phyloP scores from a whole-genome alignment of 2,329 filamentous ascomycete genomes.

The Berkeleyomyces rouxiae region DNA sequence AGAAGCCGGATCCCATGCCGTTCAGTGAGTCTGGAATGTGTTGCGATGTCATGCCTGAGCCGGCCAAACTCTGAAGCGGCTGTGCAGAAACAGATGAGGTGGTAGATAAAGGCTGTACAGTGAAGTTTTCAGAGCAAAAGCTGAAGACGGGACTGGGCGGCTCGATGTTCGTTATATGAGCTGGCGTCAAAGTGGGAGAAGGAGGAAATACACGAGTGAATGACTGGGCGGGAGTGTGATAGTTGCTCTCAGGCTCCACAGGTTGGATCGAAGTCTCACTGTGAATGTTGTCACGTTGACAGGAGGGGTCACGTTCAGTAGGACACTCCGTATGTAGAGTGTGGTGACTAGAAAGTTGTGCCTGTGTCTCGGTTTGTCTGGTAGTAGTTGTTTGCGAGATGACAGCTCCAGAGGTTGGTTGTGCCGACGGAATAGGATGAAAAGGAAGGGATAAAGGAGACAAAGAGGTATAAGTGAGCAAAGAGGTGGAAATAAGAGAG shows the following conservation, averaged over 20 bases:
- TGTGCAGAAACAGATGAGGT: slow-evolving; percentile 1
- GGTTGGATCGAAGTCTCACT: slow-evolving; percentile 2
- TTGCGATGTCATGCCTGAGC: neutral
- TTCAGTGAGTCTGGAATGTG: neutral
- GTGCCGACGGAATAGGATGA: neutral
- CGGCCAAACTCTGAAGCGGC: neutral
- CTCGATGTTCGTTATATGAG: neutral
- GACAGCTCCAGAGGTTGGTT: neutral
- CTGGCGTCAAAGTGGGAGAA: neutral
- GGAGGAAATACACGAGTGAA: neutral
- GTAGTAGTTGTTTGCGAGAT: neutral
- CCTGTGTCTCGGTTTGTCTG: slow-evolving; percentile 7
- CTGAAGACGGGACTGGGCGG: slow-evolving; percentile 10
- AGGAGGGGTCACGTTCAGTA: neutral
- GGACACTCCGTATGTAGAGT: neutral
- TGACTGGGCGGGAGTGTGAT: neutral
- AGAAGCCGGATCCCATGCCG: neutral
- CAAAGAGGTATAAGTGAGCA: too few species aligned
- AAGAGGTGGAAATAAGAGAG: neutral
- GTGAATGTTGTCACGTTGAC: neutral
- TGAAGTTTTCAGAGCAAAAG: slow-evolving; percentile 10
- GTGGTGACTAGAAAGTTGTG: neutral
- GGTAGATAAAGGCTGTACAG: neutral
- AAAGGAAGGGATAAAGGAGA: neutral
- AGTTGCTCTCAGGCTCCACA: neutral